These are phyloP conservation scores for Kregervanrija fluxuum DNA, from an alignment of 805 yeast species.

Conservation along the genomic window DNA sequence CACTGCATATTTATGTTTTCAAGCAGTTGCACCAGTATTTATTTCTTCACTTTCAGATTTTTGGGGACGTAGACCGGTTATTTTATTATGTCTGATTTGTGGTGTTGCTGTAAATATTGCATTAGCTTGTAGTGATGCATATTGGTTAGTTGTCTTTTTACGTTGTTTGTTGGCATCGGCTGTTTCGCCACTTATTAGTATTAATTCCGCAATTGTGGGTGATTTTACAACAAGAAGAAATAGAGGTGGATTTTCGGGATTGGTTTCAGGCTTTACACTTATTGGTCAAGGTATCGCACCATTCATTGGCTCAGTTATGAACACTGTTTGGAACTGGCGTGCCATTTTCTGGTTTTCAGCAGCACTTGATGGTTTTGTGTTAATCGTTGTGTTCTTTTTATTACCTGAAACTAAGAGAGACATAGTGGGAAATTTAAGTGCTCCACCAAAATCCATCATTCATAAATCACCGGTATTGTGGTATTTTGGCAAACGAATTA, in stretches of 20 bases:
- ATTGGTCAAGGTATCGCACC: constrained; percentile 79
- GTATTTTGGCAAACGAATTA: constrained; percentile 24
- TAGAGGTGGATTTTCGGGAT: constrained; percentile 67
- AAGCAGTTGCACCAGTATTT: constrained; percentile 69
- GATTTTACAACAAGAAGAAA: constrained; percentile 60
- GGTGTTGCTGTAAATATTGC: constrained; percentile 61
- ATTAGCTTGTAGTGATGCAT: constrained; percentile 49
- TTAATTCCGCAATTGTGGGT: constrained; percentile 64
- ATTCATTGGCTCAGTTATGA: constrained; percentile 51
- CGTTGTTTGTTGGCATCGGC: constrained; percentile 75
- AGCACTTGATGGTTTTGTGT: constrained; percentile 48
- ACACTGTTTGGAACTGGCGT: constrained; percentile 58
- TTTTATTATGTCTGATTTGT: constrained; percentile 44
- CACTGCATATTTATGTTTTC: constrained; percentile 68
- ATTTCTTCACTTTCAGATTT: constrained; percentile 64
- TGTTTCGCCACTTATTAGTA: constrained; percentile 67
- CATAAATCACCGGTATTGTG: constrained; percentile 40
- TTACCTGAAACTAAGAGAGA: constrained; percentile 74
- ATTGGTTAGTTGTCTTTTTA: constrained; percentile 55
- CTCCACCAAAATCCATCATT: constrained; percentile 37
- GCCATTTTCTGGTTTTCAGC: constrained; percentile 73
- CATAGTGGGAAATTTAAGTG: constrained; percentile 69
- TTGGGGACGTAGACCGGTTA: constrained; percentile 65
- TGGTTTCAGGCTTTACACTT: constrained; percentile 55
- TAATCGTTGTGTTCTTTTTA: constrained; percentile 26